These are phyloP conservation scores for Paecilomyces dactylethromorphus DNA, from an alignment of 2,329 filamentous ascomycete genomes.

Conservation along the genomic window DNA sequence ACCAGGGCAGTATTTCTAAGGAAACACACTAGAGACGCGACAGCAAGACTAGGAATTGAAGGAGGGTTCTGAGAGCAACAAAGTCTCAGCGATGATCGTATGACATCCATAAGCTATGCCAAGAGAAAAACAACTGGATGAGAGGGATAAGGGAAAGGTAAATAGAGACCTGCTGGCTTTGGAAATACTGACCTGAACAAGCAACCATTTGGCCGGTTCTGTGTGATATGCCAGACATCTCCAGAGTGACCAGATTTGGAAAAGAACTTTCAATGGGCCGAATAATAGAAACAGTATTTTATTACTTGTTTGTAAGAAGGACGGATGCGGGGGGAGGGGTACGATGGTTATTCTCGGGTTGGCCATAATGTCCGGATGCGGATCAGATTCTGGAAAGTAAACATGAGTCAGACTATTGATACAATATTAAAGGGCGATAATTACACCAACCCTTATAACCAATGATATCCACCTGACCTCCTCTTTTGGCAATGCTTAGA, in stretches of 20 bases:
- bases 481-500: conserved; percentile 78
- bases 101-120: not conserved
- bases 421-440: not conserved
- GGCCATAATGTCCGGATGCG: conserved; percentile 68
- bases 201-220: conserved; percentile 71
- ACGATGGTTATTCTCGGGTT: conserved; percentile 65
- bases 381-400: conserved; percentile 59
- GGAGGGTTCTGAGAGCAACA: conserved; percentile 68
- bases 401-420: conserved; percentile 5
- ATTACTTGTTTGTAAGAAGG: conserved; percentile 58
- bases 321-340: conserved; percentile 62
- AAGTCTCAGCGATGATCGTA: not conserved
- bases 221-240: conserved; percentile 66
- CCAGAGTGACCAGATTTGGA: conserved; percentile 70
- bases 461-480: conserved; percentile 73
- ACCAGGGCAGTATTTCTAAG: conserved; percentile 75
- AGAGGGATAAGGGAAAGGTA: not conserved
- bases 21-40: conserved; percentile 66
- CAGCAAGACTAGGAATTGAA: conserved; percentile 79
- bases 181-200: conserved; percentile 59
- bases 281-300: conserved; percentile 69
- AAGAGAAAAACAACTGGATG: not conserved
- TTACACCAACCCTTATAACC: conserved; percentile 67
- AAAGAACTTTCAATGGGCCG: conserved; percentile 78
- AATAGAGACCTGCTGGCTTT: not conserved